Percentiles rank a stretch among this genome's conserved stretches.
Evolutionary conservation across 495 filamentous ascomycete genomes (phyloP).

Genomic region (Podospora anserina): DNA sequence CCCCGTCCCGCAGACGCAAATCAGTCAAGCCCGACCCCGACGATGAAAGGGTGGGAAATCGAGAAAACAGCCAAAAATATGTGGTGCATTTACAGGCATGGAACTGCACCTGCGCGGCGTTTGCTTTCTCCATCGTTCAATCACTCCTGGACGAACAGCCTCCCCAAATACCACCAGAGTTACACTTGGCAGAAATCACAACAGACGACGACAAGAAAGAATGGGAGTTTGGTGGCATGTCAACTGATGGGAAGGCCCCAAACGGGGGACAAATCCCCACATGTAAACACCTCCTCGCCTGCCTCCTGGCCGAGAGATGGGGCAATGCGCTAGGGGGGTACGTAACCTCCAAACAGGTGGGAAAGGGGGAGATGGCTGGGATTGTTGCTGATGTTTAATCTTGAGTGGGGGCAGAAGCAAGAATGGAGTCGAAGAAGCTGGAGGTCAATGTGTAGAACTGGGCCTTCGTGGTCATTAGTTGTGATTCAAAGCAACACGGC

Average conservation of each 20-base stretch:
- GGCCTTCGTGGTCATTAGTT: too few species aligned
- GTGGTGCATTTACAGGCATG: conserved; percentile 71
- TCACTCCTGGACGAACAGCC: background rate
- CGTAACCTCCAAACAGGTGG: conserved; percentile 52
- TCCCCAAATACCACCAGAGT: background rate
- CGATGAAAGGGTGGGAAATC: too few species aligned
- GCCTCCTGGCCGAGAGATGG: conserved; percentile 70
- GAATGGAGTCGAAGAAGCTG: too few species aligned
- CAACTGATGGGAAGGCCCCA: conserved; percentile 25
- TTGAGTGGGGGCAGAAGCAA: too few species aligned
- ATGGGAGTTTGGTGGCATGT: conserved; percentile 45
- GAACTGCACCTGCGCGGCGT: conserved; percentile 86
- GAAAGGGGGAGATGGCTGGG: conserved; percentile 69
- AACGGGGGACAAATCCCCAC: conserved; percentile 49
- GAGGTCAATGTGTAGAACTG: too few species aligned
- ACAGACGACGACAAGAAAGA: conserved; percentile 5
- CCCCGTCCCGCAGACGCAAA: conserved; percentile 19
- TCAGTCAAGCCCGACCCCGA: too few species aligned
- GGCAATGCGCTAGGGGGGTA: conserved; percentile 50
- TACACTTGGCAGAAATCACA: background rate
- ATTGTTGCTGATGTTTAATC: conserved; percentile 63
- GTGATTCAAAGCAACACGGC: background rate
- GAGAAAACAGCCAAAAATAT: conserved; percentile 44
- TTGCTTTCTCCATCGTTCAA: conserved; percentile 64
- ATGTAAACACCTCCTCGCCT: conserved; percentile 90